Percentiles rank a stretch among this genome's conserved stretches.
Conservation (phyloP, 164 flowering plant species). For the Nymphaea colorata region DNA sequence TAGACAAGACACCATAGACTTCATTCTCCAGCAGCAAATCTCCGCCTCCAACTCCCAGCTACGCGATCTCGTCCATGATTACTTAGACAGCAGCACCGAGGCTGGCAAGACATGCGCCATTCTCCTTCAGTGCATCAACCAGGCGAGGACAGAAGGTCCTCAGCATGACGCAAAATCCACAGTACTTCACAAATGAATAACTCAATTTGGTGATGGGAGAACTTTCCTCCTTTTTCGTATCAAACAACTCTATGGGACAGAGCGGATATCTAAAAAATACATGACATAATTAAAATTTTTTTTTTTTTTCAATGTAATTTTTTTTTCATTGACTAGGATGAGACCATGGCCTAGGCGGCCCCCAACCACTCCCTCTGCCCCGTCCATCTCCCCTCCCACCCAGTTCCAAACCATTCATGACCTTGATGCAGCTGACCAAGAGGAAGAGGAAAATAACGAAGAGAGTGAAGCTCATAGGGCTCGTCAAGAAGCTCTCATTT, state of each 20-base stretch:
- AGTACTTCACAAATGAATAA: constrained; percentile 11
- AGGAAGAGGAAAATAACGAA: constrained; percentile 21
- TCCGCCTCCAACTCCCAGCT: constrained; percentile 9
- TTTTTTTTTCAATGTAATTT: too few species aligned
- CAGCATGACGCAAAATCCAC: constrained; percentile 11
- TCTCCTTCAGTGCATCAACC: constrained; percentile 39
- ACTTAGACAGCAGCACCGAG: constrained; percentile 46
- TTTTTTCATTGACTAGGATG: too few species aligned
- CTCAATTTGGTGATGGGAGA: constrained; percentile 17
- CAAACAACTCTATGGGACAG: constrained; percentile 49
- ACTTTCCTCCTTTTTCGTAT: constrained; percentile 26
- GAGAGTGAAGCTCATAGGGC: constrained; percentile 15
- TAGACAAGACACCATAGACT: constrained; percentile 28
- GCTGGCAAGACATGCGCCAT: constrained; percentile 40
- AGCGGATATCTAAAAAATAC: too few species aligned
- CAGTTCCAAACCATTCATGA: constrained; percentile 29
- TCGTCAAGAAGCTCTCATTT: constrained; percentile 28
- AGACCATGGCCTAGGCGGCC: too few species aligned
- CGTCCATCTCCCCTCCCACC: constrained; percentile 16
- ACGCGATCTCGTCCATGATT: constrained; percentile 36
- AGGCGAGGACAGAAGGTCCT: constrained; percentile 34
- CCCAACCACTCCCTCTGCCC: too few species aligned
- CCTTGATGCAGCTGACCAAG: constrained; percentile 13
- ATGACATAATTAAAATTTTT: too few species aligned
- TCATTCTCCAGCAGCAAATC: constrained; percentile 13